A percentile compares a stretch with the other conserved stretches of the same genome.
phyloP scores from a whole-genome alignment of 2,329 filamentous ascomycete species.

The Penicillium paneum region DNA sequence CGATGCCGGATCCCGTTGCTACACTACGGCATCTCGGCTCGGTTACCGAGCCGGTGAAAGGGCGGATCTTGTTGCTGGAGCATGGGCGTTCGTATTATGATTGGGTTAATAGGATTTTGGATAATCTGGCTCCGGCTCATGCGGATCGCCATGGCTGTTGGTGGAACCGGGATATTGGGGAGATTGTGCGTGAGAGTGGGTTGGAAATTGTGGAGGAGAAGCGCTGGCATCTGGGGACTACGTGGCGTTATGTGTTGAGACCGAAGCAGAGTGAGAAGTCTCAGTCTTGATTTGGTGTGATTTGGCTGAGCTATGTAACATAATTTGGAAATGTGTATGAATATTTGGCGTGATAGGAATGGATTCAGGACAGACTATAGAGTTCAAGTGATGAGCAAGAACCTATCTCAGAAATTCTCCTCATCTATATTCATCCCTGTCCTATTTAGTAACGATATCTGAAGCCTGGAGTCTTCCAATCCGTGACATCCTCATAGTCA shows the following conservation, averaged over 20 bases:
- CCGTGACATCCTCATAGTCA: slow-evolving; percentile 58
- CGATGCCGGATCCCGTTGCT: slow-evolving; percentile 43
- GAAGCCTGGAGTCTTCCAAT: slow-evolving; percentile 59
- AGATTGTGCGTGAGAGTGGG: slow-evolving; percentile 47
- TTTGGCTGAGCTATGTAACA: neutral
- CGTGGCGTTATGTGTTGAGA: slow-evolving; percentile 44
- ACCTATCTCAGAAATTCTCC: too few relatives aligned
- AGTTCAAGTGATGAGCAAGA: neutral
- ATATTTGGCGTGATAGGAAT: slow-evolving; percentile 1
- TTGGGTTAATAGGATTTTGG: slow-evolving; percentile 48
- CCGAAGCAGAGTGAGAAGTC: slow-evolving; percentile 20
- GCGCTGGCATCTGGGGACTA: slow-evolving; percentile 49
- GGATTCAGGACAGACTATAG: neutral
- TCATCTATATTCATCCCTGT: neutral
- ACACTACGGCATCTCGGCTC: slow-evolving; percentile 42
- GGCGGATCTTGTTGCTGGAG: slow-evolving; percentile 48
- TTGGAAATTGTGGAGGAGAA: slow-evolving; percentile 47
- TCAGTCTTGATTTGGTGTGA: neutral
- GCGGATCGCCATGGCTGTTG: slow-evolving; percentile 52
- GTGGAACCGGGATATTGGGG: slow-evolving; percentile 52
- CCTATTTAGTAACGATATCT: slow-evolving; percentile 48
- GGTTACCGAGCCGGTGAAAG: slow-evolving; percentile 39
- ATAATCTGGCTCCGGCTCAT: slow-evolving; percentile 47
- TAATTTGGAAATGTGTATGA: slow-evolving; percentile 4
- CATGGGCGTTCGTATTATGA: slow-evolving; percentile 48